Percentiles rank a stretch among this genome's conserved stretches.
Evolutionary conservation across 2,329 filamentous ascomycete species (phyloP).

Genomic region (Colletotrichum coccodes): DNA sequence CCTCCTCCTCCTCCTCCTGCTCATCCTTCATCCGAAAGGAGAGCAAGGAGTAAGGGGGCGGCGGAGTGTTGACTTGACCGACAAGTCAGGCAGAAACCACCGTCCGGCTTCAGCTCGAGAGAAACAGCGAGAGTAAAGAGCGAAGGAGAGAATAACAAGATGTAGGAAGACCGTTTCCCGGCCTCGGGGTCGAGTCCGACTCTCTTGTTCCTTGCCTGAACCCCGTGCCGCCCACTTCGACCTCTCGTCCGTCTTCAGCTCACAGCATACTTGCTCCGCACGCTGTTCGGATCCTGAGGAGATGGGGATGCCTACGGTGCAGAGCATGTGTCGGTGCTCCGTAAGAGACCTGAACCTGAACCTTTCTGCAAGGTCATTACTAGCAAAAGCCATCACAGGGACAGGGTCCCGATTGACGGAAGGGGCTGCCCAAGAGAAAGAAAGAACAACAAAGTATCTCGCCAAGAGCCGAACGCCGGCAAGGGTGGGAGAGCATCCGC

Average conservation of each 20-base stretch:
- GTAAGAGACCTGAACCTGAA: background rate
- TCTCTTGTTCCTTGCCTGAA: background rate
- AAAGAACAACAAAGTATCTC: background rate
- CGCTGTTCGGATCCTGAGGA: background rate
- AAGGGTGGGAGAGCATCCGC: constrained; percentile 19
- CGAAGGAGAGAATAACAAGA: background rate
- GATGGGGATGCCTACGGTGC: background rate
- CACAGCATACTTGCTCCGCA: background rate
- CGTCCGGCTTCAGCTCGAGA: background rate
- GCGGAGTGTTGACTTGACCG: background rate
- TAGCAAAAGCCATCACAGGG: constrained; percentile 11
- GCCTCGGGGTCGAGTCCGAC: background rate
- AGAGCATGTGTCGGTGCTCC: background rate
- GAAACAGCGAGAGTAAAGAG: background rate
- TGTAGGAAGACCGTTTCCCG: background rate
- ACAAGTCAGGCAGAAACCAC: background rate
- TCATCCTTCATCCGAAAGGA: background rate
- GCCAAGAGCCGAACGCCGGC: constrained; percentile 19
- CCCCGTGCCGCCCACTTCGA: background rate
- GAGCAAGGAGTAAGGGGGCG: background rate
- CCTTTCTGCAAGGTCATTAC: constrained; percentile 10
- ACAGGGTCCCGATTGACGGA: constrained; percentile 4
- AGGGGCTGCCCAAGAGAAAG: background rate
- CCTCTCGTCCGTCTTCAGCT: background rate
- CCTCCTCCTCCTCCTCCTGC: background rate